Conservation (phyloP, 192 early-diverging fungal genomes). For the Linnemannia schmuckeri region DNA sequence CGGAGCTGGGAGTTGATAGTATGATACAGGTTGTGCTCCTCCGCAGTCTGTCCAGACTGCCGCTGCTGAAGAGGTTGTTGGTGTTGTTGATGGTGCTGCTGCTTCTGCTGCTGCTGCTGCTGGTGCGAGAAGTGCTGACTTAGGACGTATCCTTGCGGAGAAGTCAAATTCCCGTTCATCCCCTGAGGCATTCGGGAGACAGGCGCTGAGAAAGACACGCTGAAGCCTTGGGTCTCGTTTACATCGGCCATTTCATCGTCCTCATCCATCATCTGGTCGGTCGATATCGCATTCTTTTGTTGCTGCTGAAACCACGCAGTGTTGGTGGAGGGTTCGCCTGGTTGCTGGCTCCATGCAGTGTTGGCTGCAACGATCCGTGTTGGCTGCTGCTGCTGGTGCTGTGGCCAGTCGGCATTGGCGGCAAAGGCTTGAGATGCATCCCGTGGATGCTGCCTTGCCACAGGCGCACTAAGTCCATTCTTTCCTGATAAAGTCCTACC, state of each 20-base stretch:
- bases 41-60: not conserved
- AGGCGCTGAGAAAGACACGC: not conserved
- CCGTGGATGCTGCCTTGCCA: not conserved
- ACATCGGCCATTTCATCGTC: conserved; percentile 52
- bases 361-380: conserved; percentile 23
- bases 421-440: not conserved
- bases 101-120: not conserved
- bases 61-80: conserved; percentile 1
- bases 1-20: conserved; percentile 52
- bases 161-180: not conserved
- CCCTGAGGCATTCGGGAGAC: too few relatives aligned
- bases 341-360: conserved; percentile 15
- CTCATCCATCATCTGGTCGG: conserved; percentile 55
- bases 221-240: not conserved
- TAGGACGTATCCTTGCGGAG: conserved; percentile 6
- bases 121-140: not conserved
- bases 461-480: not conserved
- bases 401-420: not conserved
- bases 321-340: not conserved
- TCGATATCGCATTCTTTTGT: conserved; percentile 16
- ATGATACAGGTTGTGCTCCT: conserved; percentile 23
- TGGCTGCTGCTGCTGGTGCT: conserved; percentile 7
- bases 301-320: conserved; percentile 44
- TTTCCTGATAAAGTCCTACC: not conserved
- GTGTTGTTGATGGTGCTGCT: not conserved